Percentiles rank a stretch among this genome's conserved stretches.
These are phyloP conservation scores for Picochlorum sp. DNA, from an alignment of 139 green algal species.

Conservation along the genomic window DNA sequence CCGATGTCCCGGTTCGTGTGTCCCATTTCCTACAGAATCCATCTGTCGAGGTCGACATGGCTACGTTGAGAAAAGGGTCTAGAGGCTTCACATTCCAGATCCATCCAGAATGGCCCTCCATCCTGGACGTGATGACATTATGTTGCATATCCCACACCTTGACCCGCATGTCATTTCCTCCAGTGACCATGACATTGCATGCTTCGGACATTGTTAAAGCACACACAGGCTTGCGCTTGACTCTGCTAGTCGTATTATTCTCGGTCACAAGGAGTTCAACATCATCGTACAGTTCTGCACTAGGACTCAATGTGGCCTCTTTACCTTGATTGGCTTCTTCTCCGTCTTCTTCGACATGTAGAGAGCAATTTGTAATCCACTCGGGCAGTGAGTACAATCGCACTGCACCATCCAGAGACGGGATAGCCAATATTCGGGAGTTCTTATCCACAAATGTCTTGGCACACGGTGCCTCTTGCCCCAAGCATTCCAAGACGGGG, in stretches of 20 bases:
- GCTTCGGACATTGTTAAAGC: not conserved
- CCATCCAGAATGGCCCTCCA: not conserved
- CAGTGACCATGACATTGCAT: not conserved
- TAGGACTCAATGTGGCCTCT: not conserved
- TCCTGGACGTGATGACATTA: not conserved
- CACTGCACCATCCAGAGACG: not conserved
- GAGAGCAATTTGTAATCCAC: not conserved
- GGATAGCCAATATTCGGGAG: not conserved
- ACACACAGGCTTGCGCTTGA: not conserved
- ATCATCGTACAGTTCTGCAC: not conserved
- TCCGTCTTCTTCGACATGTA: not conserved
- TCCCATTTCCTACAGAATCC: conserved; percentile 1
- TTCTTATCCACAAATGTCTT: not conserved
- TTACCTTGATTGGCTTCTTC: not conserved
- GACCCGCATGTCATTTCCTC: conserved; percentile 8
- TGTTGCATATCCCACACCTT: conserved; percentile 5
- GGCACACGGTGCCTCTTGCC: not conserved
- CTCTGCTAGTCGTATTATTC: not conserved
- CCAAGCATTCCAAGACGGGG: not conserved
- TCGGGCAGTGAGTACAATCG: not conserved
- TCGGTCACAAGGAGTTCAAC: not conserved
- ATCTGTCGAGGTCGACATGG: not conserved
- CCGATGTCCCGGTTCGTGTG: not conserved
- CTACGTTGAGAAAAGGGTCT: conserved; percentile 1
- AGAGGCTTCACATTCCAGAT: conserved; percentile 5